phyloP scores from a whole-genome alignment of 257 asterid species.

The Solanum medicagineum region DNA sequence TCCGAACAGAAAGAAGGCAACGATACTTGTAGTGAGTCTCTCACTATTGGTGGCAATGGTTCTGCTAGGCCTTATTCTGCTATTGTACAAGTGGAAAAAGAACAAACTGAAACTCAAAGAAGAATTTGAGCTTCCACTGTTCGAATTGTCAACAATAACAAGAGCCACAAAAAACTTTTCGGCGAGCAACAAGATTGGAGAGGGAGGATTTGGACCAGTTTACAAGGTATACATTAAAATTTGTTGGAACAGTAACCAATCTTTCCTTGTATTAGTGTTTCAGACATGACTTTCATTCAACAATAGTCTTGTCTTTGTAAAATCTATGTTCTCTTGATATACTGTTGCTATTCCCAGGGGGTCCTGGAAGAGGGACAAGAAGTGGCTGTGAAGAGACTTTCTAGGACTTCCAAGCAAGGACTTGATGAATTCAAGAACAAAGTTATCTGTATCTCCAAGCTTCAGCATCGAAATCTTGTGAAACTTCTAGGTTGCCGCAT shows the following conservation, averaged over 20 bases:
- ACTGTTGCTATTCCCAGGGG: neutral
- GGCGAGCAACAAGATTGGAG: neutral
- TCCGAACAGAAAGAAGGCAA: neutral
- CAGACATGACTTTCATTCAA: neutral
- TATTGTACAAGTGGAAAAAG: neutral
- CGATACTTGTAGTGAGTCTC: neutral
- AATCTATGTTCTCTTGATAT: neutral
- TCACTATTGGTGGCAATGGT: neutral
- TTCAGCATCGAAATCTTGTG: constrained; percentile 12
- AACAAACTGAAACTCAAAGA: neutral
- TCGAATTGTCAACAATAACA: constrained; percentile 8
- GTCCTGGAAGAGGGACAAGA: constrained; percentile 9
- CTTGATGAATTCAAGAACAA: constrained; percentile 24
- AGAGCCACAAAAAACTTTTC: constrained; percentile 15
- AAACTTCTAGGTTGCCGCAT: constrained; percentile 1
- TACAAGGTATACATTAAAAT: constrained; percentile 11
- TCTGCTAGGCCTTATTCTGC: neutral
- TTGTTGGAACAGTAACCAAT: neutral
- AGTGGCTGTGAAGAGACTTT: constrained; percentile 26
- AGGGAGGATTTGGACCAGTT: constrained; percentile 24
- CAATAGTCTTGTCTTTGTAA: neutral
- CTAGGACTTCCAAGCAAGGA: constrained; percentile 25
- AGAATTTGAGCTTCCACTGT: constrained; percentile 17
- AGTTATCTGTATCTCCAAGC: constrained; percentile 15
- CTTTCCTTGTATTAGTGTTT: neutral